Conservation (phyloP, 1,284 basidiomycete genomes). For the Cryptococcus maquisensis region DNA sequence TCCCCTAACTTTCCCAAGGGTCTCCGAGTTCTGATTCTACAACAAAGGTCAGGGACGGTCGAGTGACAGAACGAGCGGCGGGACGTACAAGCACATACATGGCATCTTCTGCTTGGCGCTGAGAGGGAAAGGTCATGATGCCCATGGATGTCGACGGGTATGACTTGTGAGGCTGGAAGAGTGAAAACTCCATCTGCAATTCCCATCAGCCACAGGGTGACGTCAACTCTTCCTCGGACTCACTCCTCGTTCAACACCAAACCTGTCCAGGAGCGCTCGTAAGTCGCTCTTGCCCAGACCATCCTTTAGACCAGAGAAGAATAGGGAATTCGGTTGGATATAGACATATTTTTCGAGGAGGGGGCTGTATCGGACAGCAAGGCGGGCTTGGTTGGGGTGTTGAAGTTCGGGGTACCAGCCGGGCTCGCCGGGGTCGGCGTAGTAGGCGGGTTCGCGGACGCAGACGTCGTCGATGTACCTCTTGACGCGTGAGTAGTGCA, state of each 20-base stretch:
- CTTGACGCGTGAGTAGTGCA: background rate
- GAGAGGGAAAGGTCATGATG: background rate
- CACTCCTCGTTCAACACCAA: background rate
- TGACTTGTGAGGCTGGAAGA: background rate
- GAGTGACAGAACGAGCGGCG: background rate
- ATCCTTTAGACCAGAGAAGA: conserved; percentile 3
- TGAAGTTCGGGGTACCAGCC: conserved; percentile 16
- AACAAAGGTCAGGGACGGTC: background rate
- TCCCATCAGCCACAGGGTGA: background rate
- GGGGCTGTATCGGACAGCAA: conserved; percentile 4
- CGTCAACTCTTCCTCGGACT: background rate
- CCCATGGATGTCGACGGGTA: background rate
- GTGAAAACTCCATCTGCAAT: background rate
- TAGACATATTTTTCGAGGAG: conserved; percentile 4
- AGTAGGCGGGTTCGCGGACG: conserved; percentile 6
- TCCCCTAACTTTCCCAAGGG: background rate
- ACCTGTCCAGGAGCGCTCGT: background rate
- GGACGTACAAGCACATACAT: conserved; percentile 2
- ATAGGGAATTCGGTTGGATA: conserved; percentile 11
- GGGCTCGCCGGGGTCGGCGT: conserved; percentile 8
- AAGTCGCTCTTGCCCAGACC: background rate
- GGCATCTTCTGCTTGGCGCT: conserved; percentile 4
- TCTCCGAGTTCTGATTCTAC: background rate
- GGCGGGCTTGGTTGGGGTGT: conserved; percentile 9
- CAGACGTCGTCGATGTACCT: conserved; percentile 6